Evolutionary conservation across 1,284 basidiomycete genomes (phyloP), one percentile per base, ranked within the genome.

Genomic region (Sanguinoderma infundibulare): DNA sequence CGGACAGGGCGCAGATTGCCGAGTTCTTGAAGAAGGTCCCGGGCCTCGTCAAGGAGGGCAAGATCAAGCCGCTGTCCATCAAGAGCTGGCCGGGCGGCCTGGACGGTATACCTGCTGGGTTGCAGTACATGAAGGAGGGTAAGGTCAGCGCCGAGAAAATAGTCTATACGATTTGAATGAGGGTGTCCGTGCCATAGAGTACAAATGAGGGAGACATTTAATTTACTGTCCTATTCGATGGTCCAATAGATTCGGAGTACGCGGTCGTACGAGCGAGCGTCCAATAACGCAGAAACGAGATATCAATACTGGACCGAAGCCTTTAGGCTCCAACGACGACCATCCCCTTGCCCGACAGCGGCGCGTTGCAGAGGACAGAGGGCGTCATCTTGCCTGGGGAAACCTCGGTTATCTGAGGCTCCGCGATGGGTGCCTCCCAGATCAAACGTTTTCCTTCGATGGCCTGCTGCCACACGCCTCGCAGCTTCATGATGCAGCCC

Each of bases 121-220:
- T 72, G 57, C 56, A 67, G 38, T 66, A 63, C 52, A 64, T 70
- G 64, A 46, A 57, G 5, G 65, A 69, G 54, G 67, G 68, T 2
- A 66, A 65, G 57, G 57, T 61, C 30, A 68, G 69, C 39, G 69
- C 60, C 2, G 68, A 68, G 49, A 72, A 70, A 60, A 57, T 69
- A 22, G 70, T 72, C 17, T 67, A 68, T 49, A 50, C 62, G 15
- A 35, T 51, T 5, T 51, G n/a, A 35, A 22, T 57, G 32, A 57
- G n/a, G n/a, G 22, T 49, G 51, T 57, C 34, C 24, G 22, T 39
- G 36, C n/a, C 10, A 8, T 53, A 53, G 24, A 40, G n/a, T 38
- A 53, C 51, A 53, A 39, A 24, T 53, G 34, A 38, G 14, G 24
- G 51, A 20, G 17, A 24, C 14, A 26, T 26, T 24, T 28, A 30